Conservation (phyloP, 306 rosid genomes). For the Luffa aegyptiaca region DNA sequence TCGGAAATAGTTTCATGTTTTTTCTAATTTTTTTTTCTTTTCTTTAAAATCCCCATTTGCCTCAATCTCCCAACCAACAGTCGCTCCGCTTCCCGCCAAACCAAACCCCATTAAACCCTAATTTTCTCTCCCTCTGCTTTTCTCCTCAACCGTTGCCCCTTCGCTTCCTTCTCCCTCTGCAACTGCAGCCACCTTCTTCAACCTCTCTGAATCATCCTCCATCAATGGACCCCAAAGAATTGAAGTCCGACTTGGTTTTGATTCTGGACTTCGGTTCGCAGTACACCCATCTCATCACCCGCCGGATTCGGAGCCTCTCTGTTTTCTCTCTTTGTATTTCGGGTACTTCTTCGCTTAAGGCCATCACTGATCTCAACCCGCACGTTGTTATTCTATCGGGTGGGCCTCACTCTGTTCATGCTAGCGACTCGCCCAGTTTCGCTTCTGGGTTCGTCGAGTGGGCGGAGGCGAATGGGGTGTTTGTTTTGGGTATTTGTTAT, state of each 20-base stretch:
- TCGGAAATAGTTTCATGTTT: too few species aligned
- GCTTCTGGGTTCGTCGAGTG: slow-evolving; percentile 60
- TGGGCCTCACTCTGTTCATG: slow-evolving; percentile 95
- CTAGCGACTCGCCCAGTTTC: slow-evolving; percentile 61
- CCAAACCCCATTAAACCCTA: slow-evolving; percentile 11
- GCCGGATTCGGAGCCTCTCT: slow-evolving; percentile 74
- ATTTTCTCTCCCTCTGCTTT: not conserved
- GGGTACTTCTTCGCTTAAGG: slow-evolving; percentile 57
- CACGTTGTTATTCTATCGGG: slow-evolving; percentile 82
- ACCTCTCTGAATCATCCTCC: not conserved
- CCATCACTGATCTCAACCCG: slow-evolving; percentile 64
- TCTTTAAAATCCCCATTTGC: too few species aligned
- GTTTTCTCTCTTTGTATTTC: slow-evolving; percentile 82
- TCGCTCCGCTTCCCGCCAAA: slow-evolving; percentile 18
- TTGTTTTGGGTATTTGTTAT: slow-evolving; percentile 79
- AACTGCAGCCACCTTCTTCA: not conserved
- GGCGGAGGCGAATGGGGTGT: slow-evolving; percentile 54
- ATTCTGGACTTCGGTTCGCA: slow-evolving; percentile 90
- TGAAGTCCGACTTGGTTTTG: slow-evolving; percentile 60
- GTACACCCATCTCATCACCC: slow-evolving; percentile 95
- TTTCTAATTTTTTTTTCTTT: too few species aligned
- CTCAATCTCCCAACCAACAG: not conserved
- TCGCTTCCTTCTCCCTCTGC: not conserved
- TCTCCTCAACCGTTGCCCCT: not conserved
- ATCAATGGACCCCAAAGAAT: slow-evolving; percentile 45